Evolutionary conservation across 345 rosid genomes (phyloP), one percentile per base, ranked within the genome.

Genomic region (Salix dunnii): DNA sequence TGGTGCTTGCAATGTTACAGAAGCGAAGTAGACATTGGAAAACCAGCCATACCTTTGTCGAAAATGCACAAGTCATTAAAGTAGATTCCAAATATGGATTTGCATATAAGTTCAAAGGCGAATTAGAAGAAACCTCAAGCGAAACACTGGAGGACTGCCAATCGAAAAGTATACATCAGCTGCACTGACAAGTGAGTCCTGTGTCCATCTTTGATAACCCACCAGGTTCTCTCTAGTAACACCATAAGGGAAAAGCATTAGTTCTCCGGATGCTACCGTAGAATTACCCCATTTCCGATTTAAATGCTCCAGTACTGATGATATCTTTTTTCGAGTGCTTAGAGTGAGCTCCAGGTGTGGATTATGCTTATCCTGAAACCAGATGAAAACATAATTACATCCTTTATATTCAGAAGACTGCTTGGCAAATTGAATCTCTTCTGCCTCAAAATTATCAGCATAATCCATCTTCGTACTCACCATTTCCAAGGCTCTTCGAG

Each of bases 331-430:
- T 73, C 97, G 91, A 67, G 84, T 85, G 73, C 97, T 90, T 80
- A 96, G 98, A 48, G 99, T 94, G 81, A 96, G 99, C 87, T 96
- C 99, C 83, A 96, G 87, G 82, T 89, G 88, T 7, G 99, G 99
- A 80, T 96, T 96, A 77, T 88, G 99, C 75, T 92, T 90, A 81
- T 92, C 97, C 99, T 96, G 88, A 61, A 2, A 85, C 80, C 62
- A 90, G 63, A 84, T 76, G 77, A 79, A 84, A 55, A 73, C 38
- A 51, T 28, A 49, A 68, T 80, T 58, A 75, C 70, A 72, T 72
- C 70, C 48, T 66, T 30, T 30, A 51, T 30, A 31, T 78, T 60
- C 40, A 75, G 12, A 73, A 60, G 13, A 77, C 12, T 55, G 51
- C 51, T 71, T 46, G 72, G 63, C 72, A 42, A 69, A 75, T 55